Percentiles rank a stretch among this genome's conserved stretches.
Conservation (phyloP, 2,329 filamentous ascomycete genomes). For the Cladophialophora immunda region DNA sequence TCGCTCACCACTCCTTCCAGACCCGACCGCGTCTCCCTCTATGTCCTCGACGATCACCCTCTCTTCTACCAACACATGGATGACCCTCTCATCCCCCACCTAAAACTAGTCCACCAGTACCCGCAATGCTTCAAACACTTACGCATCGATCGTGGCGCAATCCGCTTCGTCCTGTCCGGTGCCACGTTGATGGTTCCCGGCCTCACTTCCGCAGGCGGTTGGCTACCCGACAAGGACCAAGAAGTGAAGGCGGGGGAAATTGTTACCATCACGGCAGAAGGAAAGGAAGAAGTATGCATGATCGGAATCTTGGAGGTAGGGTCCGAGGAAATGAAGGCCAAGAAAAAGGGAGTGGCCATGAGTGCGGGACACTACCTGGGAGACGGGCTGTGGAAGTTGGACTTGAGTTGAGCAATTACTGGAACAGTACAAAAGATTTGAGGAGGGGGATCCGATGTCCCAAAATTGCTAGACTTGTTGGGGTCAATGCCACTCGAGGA, state of each 20-base stretch:
- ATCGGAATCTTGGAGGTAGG: conserved; percentile 84
- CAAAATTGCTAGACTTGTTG: not conserved
- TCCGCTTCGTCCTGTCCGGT: conserved; percentile 92
- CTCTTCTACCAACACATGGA: conserved; percentile 91
- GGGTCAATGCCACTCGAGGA: not conserved
- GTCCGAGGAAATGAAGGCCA: conserved; percentile 90
- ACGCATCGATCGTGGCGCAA: conserved; percentile 92
- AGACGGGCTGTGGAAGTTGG: conserved; percentile 88
- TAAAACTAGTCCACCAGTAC: conserved; percentile 88
- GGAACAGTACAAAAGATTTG: not conserved
- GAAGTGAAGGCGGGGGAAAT: conserved; percentile 83
- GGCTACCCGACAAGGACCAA: conserved; percentile 72
- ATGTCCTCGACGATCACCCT: conserved; percentile 76
- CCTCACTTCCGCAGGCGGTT: conserved; percentile 81
- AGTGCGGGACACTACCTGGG: conserved; percentile 94
- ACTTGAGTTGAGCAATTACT: conserved; percentile 59
- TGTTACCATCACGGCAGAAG: conserved; percentile 90
- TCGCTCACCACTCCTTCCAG: conserved; percentile 46
- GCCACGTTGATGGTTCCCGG: conserved; percentile 97
- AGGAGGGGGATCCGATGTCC: not conserved
- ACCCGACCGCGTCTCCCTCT: conserved; percentile 88
- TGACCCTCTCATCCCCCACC: conserved; percentile 82
- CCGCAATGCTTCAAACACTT: conserved; percentile 83
- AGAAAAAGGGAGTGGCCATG: conserved; percentile 92
- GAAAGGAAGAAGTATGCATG: conserved; percentile 89